phyloP scores from a whole-genome alignment of 805 yeast genomes.

The Cyberlindnera mississippiensis region DNA sequence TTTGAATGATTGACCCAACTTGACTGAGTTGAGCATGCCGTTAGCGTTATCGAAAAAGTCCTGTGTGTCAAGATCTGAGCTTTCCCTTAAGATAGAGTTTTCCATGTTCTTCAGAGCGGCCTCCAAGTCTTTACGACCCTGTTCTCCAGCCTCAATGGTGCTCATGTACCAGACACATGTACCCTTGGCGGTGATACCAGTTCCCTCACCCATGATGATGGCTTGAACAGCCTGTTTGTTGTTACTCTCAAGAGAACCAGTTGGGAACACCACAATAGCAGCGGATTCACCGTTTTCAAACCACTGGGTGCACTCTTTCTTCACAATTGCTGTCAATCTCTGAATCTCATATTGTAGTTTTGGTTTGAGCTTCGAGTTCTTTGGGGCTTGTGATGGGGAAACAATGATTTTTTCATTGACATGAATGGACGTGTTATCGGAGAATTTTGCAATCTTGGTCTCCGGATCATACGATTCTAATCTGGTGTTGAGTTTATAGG shows the following conservation, averaged over 20 bases:
- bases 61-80: conserved; percentile 40
- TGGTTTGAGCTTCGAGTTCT: conserved; percentile 38
- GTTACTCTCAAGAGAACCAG: conserved; percentile 59
- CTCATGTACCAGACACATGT: conserved; percentile 90
- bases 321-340: conserved; percentile 77
- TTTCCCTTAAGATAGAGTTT: conserved; percentile 73
- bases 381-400: conserved; percentile 65
- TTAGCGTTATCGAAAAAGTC: conserved; percentile 39
- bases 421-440: conserved; percentile 70
- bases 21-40: conserved; percentile 75
- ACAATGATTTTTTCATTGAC: conserved; percentile 78
- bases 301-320: conserved; percentile 89
- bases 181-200: conserved; percentile 84
- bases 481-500: conserved; percentile 76
- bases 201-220: conserved; percentile 78
- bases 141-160: conserved; percentile 63
- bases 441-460: conserved; percentile 62
- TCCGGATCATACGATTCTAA: conserved; percentile 62
- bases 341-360: conserved; percentile 54
- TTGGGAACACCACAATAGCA: conserved; percentile 90
- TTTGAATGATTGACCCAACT: conserved; percentile 79
- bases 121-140: conserved; percentile 75
- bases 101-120: conserved; percentile 80
- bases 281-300: conserved; percentile 79
- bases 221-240: conserved; percentile 81